phyloP scores from a whole-genome alignment of 805 yeast species.

The Maudiozyma bulderi region DNA sequence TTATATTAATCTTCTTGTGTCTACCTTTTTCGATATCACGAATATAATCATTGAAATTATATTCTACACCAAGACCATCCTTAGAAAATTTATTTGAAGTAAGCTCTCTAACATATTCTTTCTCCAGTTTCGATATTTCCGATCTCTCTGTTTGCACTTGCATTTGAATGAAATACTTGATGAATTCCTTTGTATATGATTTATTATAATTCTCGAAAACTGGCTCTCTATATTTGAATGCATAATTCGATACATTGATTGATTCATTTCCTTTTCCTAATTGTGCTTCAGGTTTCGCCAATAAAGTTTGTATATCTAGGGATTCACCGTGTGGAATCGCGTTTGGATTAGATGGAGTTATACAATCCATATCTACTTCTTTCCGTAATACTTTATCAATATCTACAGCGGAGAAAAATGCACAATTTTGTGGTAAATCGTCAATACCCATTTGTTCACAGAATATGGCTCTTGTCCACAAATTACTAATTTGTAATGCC shows the following conservation, averaged over 20 bases:
- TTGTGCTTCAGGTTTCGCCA: slow-evolving; percentile 31
- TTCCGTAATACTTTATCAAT: slow-evolving; percentile 81
- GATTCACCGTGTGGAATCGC: slow-evolving; percentile 76
- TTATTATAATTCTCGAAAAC: slow-evolving; percentile 26
- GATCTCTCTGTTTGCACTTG: slow-evolving; percentile 22
- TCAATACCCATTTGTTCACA: slow-evolving; percentile 84
- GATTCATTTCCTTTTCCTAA: slow-evolving; percentile 12
- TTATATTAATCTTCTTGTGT: slow-evolving; percentile 15
- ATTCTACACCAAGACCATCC: slow-evolving; percentile 7
- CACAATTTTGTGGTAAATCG: slow-evolving; percentile 89
- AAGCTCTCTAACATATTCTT: slow-evolving; percentile 14
- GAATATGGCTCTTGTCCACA: slow-evolving; percentile 95
- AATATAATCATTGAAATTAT: slow-evolving; percentile 19
- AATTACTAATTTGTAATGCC: slow-evolving; percentile 76
- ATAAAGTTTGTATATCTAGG: slow-evolving; percentile 45
- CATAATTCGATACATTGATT: slow-evolving; percentile 15
- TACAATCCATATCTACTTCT: slow-evolving; percentile 85
- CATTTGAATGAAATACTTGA: slow-evolving; percentile 21
- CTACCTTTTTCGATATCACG: slow-evolving; percentile 14
- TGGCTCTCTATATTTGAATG: slow-evolving; percentile 21
- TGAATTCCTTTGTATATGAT: slow-evolving; percentile 17
- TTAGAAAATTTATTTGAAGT: slow-evolving; percentile 9
- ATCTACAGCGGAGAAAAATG: slow-evolving; percentile 91
- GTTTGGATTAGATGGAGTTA: slow-evolving; percentile 75
- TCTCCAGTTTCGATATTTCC: slow-evolving; percentile 18